Conservation (phyloP, 306 rosid genomes). For the Bauhinia variegata region DNA sequence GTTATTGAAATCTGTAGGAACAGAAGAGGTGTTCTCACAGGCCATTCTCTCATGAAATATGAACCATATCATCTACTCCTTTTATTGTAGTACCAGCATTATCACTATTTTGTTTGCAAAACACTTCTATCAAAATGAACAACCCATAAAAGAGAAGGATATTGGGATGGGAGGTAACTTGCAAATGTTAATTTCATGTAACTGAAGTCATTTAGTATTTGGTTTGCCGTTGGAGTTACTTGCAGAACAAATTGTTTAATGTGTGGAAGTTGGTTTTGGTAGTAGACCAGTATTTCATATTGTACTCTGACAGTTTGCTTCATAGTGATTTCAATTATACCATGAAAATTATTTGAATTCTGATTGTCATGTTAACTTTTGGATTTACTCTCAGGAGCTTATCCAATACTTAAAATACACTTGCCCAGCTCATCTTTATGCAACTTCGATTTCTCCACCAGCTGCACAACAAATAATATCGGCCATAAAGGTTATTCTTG, state of each 20-base stretch:
- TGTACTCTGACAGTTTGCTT: constrained; percentile 5
- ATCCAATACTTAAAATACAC: constrained; percentile 72
- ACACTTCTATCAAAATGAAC: not conserved
- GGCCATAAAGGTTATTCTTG: constrained; percentile 75
- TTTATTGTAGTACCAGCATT: not conserved
- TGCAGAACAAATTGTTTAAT: constrained; percentile 9
- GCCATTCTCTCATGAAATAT: not conserved
- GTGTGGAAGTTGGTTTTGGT: not conserved
- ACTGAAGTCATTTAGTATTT: constrained; percentile 15
- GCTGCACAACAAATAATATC: constrained; percentile 91
- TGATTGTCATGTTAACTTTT: constrained; percentile 29
- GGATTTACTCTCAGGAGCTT: constrained; percentile 59
- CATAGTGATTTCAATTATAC: not conserved
- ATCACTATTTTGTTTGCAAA: no score
- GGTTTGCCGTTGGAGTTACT: constrained; percentile 16
- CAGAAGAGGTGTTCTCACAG: not conserved
- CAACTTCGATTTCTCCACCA: constrained; percentile 92
- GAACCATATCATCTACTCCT: constrained; percentile 2
- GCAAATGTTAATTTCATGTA: constrained; percentile 3
- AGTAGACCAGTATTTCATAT: constrained; percentile 17
- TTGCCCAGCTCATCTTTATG: constrained; percentile 94
- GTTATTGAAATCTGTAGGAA: no score
- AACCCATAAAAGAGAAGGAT: constrained; percentile 2
- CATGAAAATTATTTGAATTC: not conserved
- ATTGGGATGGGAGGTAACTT: not conserved